phyloP scores from a whole-genome alignment of 2,329 filamentous ascomycete species.

The Helicocarpus griseus region DNA sequence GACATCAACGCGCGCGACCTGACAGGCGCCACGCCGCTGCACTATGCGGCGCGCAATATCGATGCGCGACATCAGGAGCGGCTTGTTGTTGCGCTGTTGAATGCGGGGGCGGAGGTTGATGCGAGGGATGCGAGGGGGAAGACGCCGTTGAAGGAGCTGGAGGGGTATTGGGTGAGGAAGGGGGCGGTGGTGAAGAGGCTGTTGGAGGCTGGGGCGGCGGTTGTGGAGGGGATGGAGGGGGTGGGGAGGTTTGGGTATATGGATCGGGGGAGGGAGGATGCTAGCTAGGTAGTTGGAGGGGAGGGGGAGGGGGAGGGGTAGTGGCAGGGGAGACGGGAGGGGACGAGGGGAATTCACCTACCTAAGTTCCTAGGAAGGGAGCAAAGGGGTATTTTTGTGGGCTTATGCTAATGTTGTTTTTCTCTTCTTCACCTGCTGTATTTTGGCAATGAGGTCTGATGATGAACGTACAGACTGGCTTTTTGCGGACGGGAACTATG shows the following conservation, averaged over 20 bases:
- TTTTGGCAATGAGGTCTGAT: neutral
- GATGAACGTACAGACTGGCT: too few relatives aligned
- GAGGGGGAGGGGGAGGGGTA: neutral
- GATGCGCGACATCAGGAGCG: neutral
- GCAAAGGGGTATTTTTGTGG: neutral
- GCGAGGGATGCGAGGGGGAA: neutral
- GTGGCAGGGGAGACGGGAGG: neutral
- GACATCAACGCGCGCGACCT: neutral
- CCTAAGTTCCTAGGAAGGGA: too few relatives aligned
- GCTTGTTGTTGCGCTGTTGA: neutral
- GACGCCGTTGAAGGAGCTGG: neutral
- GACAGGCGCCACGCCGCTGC: neutral
- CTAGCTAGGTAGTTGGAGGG: too few relatives aligned
- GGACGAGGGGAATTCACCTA: neutral
- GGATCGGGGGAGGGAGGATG: too few relatives aligned
- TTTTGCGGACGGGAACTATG: too few relatives aligned
- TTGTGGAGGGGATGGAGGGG: neutral
- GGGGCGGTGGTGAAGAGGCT: slow-evolving; percentile 2
- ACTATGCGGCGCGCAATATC: neutral
- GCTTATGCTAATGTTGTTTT: neutral
- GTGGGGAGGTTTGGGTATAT: slow-evolving; percentile 1
- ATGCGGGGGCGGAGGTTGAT: neutral
- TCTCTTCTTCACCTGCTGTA: neutral
- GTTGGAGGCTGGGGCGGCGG: neutral
- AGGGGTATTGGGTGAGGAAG: slow-evolving; percentile 1